These are phyloP conservation scores for Tripterygium wilfordii DNA, from an alignment of 177 flowering plant species.

Conservation along the genomic window DNA sequence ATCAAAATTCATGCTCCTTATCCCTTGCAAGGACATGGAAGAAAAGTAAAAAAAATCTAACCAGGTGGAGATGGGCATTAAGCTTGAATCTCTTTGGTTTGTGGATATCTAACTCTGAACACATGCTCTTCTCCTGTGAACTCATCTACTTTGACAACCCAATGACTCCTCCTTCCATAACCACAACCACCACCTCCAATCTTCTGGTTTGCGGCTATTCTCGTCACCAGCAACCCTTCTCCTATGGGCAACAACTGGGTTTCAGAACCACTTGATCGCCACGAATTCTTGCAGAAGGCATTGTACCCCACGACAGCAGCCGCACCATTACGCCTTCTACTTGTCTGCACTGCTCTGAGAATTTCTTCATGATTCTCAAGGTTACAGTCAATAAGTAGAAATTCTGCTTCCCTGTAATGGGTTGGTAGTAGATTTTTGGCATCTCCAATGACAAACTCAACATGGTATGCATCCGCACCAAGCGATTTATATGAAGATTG, in stretches of 20 bases:
- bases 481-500: constrained; percentile 24
- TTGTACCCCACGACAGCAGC: constrained; percentile 62
- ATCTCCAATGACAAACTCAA: constrained; percentile 65
- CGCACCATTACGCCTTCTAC: constrained; percentile 19
- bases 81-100: constrained; percentile 31
- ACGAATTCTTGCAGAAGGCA: constrained; percentile 50
- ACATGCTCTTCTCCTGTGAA: constrained; percentile 92
- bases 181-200: background rate
- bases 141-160: constrained; percentile 71
- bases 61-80: too few species aligned
- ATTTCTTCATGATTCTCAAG: constrained; percentile 40
- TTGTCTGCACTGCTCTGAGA: constrained; percentile 25
- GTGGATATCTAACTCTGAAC: constrained; percentile 49
- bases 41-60: too few species aligned
- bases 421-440: constrained; percentile 31
- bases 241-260: constrained; percentile 56
- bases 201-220: constrained; percentile 21
- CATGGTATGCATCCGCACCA: constrained; percentile 19
- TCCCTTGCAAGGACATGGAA: too few species aligned
- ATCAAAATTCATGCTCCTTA: too few species aligned
- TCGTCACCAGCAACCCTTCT: constrained; percentile 45
- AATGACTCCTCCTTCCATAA: constrained; percentile 36
- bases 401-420: constrained; percentile 54
- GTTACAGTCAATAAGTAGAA: constrained; percentile 63
- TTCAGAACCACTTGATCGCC: constrained; percentile 29